Percentiles rank a stretch among this genome's conserved stretches.
These are phyloP conservation scores for Paramyrothecium roridum DNA, from an alignment of 2,329 filamentous ascomycete species.

Conservation along the genomic window DNA sequence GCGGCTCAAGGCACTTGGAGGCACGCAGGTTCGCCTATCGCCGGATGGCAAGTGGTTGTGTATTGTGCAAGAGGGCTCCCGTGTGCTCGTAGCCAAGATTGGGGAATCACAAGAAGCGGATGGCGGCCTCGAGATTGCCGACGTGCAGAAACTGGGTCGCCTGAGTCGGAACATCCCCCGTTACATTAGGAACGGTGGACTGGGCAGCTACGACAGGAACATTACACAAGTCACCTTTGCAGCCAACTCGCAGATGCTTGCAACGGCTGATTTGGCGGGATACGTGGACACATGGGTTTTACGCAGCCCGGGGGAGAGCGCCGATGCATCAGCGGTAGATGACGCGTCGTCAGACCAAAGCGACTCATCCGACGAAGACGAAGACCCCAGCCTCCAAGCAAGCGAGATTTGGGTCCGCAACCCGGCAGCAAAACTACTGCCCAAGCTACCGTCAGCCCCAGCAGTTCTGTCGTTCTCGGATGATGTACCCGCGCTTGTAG, in stretches of 20 bases:
- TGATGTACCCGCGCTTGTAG: constrained; percentile 33
- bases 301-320: constrained; percentile 36
- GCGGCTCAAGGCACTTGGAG: constrained; percentile 57
- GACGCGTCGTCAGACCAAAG: constrained; percentile 28
- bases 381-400: constrained; percentile 33
- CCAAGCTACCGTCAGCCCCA: constrained; percentile 63
- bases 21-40: constrained; percentile 66
- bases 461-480: constrained; percentile 67
- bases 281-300: constrained; percentile 85
- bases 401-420: constrained; percentile 70
- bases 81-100: constrained; percentile 44
- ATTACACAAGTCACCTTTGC: constrained; percentile 78
- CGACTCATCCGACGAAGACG: constrained; percentile 40
- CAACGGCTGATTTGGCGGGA: constrained; percentile 76
- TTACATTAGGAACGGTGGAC: constrained; percentile 58
- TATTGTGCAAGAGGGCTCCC: constrained; percentile 59
- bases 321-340: constrained; percentile 26
- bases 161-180: constrained; percentile 52
- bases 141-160: constrained; percentile 45
- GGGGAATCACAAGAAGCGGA: constrained; percentile 11
- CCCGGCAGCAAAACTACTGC: constrained; percentile 65
- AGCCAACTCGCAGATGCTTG: constrained; percentile 74
- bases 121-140: constrained; percentile 20
- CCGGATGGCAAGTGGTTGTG: constrained; percentile 69
- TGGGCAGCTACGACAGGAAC: constrained; percentile 73